Evolutionary conservation across 345 rosid genomes (phyloP), one percentile per base, ranked within the genome.

Genomic region (Conringia planisiliqua): DNA sequence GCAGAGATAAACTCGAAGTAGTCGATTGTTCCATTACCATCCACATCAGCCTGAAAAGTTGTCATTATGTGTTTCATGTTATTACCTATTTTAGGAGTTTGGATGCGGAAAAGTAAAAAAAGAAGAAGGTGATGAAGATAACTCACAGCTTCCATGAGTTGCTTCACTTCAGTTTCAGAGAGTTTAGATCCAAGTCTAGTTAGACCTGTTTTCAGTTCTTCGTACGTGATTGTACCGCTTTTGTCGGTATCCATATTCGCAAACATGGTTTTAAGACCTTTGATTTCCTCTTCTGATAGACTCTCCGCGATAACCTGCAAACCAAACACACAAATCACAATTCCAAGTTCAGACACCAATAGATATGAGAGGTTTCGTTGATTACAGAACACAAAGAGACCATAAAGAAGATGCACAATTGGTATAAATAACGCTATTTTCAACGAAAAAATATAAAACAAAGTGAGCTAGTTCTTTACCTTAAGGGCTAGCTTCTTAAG

Each of bases 131-230:
- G 63, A 17, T 65, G 43, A 16, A 74, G 61, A 74, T 38, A 26
- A 83, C 94, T 87, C 74, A 90, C 98, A 30, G 96, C 96, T 78
- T 90, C 98, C 98, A 92, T 90, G 33, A 92, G 90, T 80, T 90
- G 94, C 82, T 84, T 84, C 44, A 88, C 94, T 83, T 92, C 96
- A 72, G 78, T 48, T 82, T 92, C 98, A 13, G 98, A 84, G 52
- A 92, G 89, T 79, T 70, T 87, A 4, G 98, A 87, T 3, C 98
- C 96, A 35, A 88, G 90, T 54, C 88, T 80, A 64, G 89, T 83
- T 68, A 92, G 74, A 29, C 98, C 92, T 4, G 88, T 71, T 79
- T 83, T 90, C 66, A 92, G 82, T 72, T 92, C 98, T 83, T 92
- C 96, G 71, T 83, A 90, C 58, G 95, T 92, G 82, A 92, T 92